Evolutionary conservation across 345 rosid genomes (phyloP), one percentile per base, ranked within the genome.

Genomic region (thale cress (Arabidopsis thaliana)): DNA sequence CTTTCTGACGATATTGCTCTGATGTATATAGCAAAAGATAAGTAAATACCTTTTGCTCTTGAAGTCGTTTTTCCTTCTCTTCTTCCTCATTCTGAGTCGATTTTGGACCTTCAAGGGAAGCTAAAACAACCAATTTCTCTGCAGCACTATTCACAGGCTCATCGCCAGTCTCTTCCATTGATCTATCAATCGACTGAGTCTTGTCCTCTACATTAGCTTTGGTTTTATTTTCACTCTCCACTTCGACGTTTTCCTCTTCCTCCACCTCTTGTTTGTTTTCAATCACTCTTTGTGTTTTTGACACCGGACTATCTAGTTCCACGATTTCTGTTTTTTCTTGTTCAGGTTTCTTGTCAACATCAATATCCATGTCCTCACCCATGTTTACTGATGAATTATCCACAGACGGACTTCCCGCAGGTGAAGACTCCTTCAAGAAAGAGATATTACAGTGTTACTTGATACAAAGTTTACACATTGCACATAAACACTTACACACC

Each of bases 361-460:
- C 97, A 42, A 77, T 88, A 78, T 87, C 93, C 30, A 50, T 80
- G 65, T 84, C 93, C 73, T 90, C 96, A 50, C 75, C 95, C 77
- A 84, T 84, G 77, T 89, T 86, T 76, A 88, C 84, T 20, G 90
- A 85, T 64, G 89, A 85, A 71, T 86, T 96, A 65, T 80, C 97
- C 22, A 85, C 91, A 51, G 81, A 82, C 8, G 82, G 93, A 76
- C 97, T 90, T 71, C 85, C 91, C 4, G 66, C 77, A 30, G 79
- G 84, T 44, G 90, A 88, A 71, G 88, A 79, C 40, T 85, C 97
- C 97, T 94, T 66, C 75, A 74, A 42, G 33, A 71, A 45, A 78
- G 20, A 41, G 16, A 24, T 55, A 30, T 13, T 46, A 6, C 64
- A 23, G 55, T 61, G 42, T 14, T 36, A 42, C 0, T 6, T 52